Percentiles rank a stretch among this genome's conserved stretches.
These are phyloP conservation scores for Mortierella sp. DNA, from an alignment of 371 early-diverging fungal species.

Conservation along the genomic window DNA sequence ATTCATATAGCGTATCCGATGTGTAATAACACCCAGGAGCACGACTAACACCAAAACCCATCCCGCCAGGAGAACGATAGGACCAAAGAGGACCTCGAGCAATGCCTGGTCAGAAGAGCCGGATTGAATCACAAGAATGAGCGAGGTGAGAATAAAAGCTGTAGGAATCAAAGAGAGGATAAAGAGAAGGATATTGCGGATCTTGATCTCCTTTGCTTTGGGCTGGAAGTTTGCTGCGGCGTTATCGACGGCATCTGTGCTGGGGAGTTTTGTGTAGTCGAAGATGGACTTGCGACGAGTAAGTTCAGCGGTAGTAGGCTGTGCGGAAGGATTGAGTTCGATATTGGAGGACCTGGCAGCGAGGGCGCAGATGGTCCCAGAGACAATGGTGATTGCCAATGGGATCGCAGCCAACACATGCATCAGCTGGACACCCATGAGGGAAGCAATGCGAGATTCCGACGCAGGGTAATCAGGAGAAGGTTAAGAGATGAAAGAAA, in stretches of 20 bases:
- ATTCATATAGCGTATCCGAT: constrained; percentile 22
- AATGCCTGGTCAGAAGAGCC: constrained; percentile 13
- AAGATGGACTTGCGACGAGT: constrained; percentile 42
- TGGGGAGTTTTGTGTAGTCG: constrained; percentile 41
- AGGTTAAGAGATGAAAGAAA: not conserved
- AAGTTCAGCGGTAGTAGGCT: constrained; percentile 1
- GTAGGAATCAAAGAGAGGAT: constrained; percentile 35
- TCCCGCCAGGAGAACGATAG: constrained; percentile 20
- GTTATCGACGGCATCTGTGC: constrained; percentile 6
- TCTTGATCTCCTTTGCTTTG: constrained; percentile 39
- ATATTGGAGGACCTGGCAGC: constrained; percentile 31
- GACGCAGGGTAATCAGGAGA: not conserved
- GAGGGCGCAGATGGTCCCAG: constrained; percentile 22
- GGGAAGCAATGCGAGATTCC: not conserved
- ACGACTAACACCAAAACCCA: constrained; percentile 24
- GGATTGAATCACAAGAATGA: constrained; percentile 26
- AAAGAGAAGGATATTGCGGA: constrained; percentile 31
- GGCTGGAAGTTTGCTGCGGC: constrained; percentile 16
- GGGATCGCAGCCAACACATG: constrained; percentile 35
- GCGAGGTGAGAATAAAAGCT: constrained; percentile 8
- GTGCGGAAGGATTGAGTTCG: constrained; percentile 17
- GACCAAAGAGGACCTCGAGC: constrained; percentile 20
- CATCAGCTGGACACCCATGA: constrained; percentile 29
- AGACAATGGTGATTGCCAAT: constrained; percentile 21
- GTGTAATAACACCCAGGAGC: constrained; percentile 33